Evolutionary conservation across 2,329 filamentous ascomycete species (phyloP).

Genomic region (Alternaria burnsii): DNA sequence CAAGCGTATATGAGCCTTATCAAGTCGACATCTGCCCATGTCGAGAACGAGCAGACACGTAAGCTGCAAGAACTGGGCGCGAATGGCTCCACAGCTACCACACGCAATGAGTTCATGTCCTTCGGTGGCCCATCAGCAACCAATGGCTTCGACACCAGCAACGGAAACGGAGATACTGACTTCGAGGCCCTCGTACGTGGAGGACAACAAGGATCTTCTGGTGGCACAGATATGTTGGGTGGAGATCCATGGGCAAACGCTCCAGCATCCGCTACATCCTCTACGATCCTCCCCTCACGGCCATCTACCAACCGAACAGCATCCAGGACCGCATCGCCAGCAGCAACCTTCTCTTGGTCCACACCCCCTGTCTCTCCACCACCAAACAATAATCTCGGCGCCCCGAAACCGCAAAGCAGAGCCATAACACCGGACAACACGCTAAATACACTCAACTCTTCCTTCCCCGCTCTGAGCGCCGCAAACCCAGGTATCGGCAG

Average conservation of each 20-base stretch:
- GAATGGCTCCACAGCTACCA: conserved; percentile 61
- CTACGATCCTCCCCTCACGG: conserved; percentile 43
- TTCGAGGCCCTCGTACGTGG: conserved; percentile 93
- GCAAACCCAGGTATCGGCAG: conserved; percentile 46
- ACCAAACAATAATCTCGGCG: conserved; percentile 33
- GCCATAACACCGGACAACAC: conserved; percentile 63
- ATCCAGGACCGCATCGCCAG: conserved; percentile 39
- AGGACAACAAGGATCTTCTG: conserved; percentile 56
- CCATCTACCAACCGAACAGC: conserved; percentile 36
- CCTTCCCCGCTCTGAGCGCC: conserved; percentile 48
- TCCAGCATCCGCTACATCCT: conserved; percentile 42
- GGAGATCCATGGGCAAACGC: conserved; percentile 55
- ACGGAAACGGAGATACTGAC: conserved; percentile 71
- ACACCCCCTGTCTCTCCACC: conserved; percentile 50
- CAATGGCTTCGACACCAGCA: conserved; percentile 66
- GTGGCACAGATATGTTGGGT: conserved; percentile 51
- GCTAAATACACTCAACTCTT: conserved; percentile 51
- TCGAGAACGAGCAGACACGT: conserved; percentile 87
- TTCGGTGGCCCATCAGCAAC: conserved; percentile 65
- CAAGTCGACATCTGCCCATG: conserved; percentile 76
- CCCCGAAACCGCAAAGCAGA: conserved; percentile 46
- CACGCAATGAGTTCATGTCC: conserved; percentile 73
- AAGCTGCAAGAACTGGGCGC: conserved; percentile 86
- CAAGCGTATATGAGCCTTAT: conserved; percentile 90
- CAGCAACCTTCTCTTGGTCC: conserved; percentile 59